Conservation (phyloP, 805 yeast genomes). For the Starmera caribaea region DNA sequence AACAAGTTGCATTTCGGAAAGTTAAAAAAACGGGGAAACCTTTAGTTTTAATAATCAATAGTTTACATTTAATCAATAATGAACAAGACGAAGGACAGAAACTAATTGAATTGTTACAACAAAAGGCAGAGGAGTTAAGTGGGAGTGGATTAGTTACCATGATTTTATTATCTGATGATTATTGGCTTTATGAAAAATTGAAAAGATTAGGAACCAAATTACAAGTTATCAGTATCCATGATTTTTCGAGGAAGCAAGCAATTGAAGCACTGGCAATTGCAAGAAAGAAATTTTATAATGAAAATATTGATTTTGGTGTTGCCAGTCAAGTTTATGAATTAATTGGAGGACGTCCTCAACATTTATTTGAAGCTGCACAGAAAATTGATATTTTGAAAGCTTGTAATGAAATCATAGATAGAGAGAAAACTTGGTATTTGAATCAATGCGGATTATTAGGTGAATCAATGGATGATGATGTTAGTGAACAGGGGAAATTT, state of each 20-base stretch:
- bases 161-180: slow-evolving; percentile 73
- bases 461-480: slow-evolving; percentile 78
- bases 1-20: slow-evolving; percentile 54
- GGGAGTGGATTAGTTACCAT: slow-evolving; percentile 46
- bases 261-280: slow-evolving; percentile 43
- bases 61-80: slow-evolving; percentile 64
- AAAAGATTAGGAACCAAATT: slow-evolving; percentile 63
- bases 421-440: slow-evolving; percentile 79
- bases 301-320: slow-evolving; percentile 25
- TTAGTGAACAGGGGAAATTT: slow-evolving; percentile 75
- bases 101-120: slow-evolving; percentile 67
- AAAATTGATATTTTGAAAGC: slow-evolving; percentile 48
- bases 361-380: slow-evolving; percentile 59
- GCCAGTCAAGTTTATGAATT: slow-evolving; percentile 54
- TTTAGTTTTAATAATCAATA: slow-evolving; percentile 59
- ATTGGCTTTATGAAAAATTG: slow-evolving; percentile 77
- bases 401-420: slow-evolving; percentile 61
- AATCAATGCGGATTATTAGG: slow-evolving; percentile 78
- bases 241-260: slow-evolving; percentile 47
- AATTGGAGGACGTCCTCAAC: slow-evolving; percentile 82
- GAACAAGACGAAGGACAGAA: slow-evolving; percentile 60
- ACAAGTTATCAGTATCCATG: slow-evolving; percentile 61
- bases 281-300: slow-evolving; percentile 34
- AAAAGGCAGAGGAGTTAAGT: slow-evolving; percentile 69
- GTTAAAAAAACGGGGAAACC: slow-evolving; percentile 39